Evolutionary conservation across 2,329 filamentous ascomycete genomes (phyloP).

Genomic region (Knufia petricola): DNA sequence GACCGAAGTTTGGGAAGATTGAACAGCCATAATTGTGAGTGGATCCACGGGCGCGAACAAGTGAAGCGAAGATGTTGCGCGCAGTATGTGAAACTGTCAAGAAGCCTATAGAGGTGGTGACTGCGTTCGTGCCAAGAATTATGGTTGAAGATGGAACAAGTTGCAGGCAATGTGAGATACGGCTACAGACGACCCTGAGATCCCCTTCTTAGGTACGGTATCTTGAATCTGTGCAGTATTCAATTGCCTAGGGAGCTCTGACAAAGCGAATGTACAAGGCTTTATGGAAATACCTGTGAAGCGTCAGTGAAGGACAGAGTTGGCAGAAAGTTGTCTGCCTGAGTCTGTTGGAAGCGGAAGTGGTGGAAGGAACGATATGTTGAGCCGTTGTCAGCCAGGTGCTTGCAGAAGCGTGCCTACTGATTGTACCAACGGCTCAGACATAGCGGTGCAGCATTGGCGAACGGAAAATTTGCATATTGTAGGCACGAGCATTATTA

Average conservation of each 20-base stretch:
- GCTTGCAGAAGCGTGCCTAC: not conserved
- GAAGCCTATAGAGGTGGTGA: not conserved
- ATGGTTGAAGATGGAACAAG: not conserved
- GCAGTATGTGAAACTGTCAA: not conserved
- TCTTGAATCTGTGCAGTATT: too few species aligned
- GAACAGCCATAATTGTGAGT: not conserved
- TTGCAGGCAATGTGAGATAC: not conserved
- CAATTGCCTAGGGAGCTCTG: too few species aligned
- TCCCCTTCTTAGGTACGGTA: too few species aligned
- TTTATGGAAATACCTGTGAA: too few species aligned
- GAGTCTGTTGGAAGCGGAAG: too few species aligned
- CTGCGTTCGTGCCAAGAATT: not conserved
- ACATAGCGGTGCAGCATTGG: too few species aligned
- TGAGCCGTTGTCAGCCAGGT: not conserved
- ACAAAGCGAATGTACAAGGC: too few species aligned
- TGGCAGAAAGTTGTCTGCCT: not conserved
- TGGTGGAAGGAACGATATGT: too few species aligned
- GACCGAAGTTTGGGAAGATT: not conserved
- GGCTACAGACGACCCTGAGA: not conserved
- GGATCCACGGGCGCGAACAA: not conserved
- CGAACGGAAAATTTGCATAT: too few species aligned
- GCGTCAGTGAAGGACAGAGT: not conserved
- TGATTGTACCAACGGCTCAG: not conserved
- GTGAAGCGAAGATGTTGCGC: not conserved
- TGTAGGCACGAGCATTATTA: too few species aligned